Evolutionary conservation across 345 rosid species (phyloP).

Genomic region (Toxicodendron radicans): DNA sequence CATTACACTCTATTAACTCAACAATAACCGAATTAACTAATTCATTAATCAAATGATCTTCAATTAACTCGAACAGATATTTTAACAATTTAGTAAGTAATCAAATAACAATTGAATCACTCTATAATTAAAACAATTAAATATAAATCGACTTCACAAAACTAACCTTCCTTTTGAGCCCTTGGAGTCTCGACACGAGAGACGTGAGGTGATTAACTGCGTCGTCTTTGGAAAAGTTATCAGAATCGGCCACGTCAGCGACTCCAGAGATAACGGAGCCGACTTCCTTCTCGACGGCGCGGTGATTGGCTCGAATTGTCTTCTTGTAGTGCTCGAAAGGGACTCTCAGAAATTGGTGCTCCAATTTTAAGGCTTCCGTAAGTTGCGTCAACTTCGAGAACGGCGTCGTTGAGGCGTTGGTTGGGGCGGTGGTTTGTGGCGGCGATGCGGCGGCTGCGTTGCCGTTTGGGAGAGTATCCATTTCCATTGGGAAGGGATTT

Average conservation of each 20-base stretch:
- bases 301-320: constrained; percentile 84
- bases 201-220: constrained; percentile 72
- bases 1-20: background rate
- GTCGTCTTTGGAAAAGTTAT: constrained; percentile 52
- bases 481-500: constrained; percentile 39
- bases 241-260: constrained; percentile 54
- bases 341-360: constrained; percentile 89
- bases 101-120: background rate
- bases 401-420: constrained; percentile 33
- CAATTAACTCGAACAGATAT: background rate
- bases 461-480: constrained; percentile 50
- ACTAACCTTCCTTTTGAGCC: constrained; percentile 85
- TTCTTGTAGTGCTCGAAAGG: constrained; percentile 98
- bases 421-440: constrained; percentile 17
- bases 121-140: background rate
- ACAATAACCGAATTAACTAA: background rate
- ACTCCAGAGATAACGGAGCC: constrained; percentile 65
- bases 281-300: constrained; percentile 78
- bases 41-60: background rate
- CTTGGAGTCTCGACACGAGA: constrained; percentile 91
- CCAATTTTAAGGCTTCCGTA: constrained; percentile 80
- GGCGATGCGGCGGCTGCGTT: constrained; percentile 21
- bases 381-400: constrained; percentile 59
- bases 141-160: background rate
- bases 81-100: background rate